Base-by-base conservation (phyloP, 208 protist species). In the Wallacemonas collosoma region DNA sequence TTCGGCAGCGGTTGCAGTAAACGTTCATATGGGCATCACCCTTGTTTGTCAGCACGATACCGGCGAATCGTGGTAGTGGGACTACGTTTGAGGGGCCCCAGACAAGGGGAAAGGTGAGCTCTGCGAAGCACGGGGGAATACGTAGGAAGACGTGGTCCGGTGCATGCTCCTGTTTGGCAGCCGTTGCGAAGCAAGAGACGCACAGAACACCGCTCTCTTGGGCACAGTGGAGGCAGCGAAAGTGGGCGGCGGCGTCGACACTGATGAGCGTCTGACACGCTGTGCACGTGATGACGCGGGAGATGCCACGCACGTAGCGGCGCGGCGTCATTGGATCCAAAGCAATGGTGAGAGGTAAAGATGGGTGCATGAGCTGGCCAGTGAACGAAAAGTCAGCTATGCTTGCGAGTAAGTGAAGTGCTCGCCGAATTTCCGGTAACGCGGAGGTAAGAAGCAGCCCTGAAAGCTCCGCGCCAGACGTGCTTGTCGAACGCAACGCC, bases 21-120 rank as follows among this genome's bases (percentile, higher is more conserved):
- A 94, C 76, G 36, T 84, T 87, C 64, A 88, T 53, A 75, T 95
- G 92, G 56, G 70, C 73, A 44, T 79, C 64, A 0, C 39, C 54
- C 5, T 51, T 66, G 71, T 90, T 92, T 1, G 75, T 61, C 15
- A 91, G 26, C 14, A 91, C 71, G 14, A 51, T 44, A 55, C 73
- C 85, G 68, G 70, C 68, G 53, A 93, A 90, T 53, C 54, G 70
- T 4, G 54, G 69, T 15, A 97, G 78, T 7, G 88, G 78, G 8
- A 57, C 63, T 6, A 97, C 79, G 71, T 97, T 97, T 14, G 81
- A 89, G 14, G 86, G 83, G 6, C 92, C 92, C 90, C 92, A 97
- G 76, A 93, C 71, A 63, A 95, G 53, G 17, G 81, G 54, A 38
- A 77, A 50, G 0, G 69, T 80, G 44, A 41, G 39, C 5, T 68